A percentile compares a stretch with the other conserved stretches of the same genome.
phyloP scores from a whole-genome alignment of 371 early-diverging fungal genomes.

The Mortierella sp. region DNA sequence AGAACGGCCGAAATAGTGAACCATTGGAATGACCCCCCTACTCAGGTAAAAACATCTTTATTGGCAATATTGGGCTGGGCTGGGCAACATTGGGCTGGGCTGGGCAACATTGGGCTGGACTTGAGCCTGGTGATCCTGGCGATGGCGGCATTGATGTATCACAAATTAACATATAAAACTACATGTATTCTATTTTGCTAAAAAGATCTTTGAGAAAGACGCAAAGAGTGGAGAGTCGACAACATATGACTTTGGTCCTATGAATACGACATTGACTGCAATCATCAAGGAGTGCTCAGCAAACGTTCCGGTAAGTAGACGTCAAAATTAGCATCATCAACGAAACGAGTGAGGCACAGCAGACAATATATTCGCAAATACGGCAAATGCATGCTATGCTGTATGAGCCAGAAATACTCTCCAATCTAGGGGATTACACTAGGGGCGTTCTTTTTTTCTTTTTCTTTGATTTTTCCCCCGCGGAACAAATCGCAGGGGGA shows the following conservation, averaged over 20 bases:
- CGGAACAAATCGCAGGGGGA: not conserved
- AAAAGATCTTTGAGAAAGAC: constrained; percentile 53
- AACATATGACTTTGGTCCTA: constrained; percentile 37
- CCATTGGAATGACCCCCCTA: constrained; percentile 69
- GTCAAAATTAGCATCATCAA: not conserved
- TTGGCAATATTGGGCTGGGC: not conserved
- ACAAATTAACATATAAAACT: not conserved
- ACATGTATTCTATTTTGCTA: not conserved
- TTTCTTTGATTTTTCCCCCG: not conserved
- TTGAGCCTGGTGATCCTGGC: not conserved
- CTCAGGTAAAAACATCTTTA: constrained; percentile 48
- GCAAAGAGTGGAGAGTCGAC: constrained; percentile 19
- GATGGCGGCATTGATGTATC: not conserved
- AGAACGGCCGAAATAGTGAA: constrained; percentile 61
- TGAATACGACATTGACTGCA: constrained; percentile 29
- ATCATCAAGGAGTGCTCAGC: constrained; percentile 44
- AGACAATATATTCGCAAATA: too few species aligned
- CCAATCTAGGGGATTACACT: too few species aligned
- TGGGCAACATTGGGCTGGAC: not conserved
- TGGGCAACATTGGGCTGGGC: not conserved
- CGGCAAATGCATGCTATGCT: too few species aligned
- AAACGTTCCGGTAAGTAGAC: constrained; percentile 42
- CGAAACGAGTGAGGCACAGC: not conserved
- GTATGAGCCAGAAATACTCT: too few species aligned
- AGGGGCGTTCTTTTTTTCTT: too few species aligned